phyloP scores from a whole-genome alignment of 2,329 filamentous ascomycete genomes.

The Aspergillus felis region DNA sequence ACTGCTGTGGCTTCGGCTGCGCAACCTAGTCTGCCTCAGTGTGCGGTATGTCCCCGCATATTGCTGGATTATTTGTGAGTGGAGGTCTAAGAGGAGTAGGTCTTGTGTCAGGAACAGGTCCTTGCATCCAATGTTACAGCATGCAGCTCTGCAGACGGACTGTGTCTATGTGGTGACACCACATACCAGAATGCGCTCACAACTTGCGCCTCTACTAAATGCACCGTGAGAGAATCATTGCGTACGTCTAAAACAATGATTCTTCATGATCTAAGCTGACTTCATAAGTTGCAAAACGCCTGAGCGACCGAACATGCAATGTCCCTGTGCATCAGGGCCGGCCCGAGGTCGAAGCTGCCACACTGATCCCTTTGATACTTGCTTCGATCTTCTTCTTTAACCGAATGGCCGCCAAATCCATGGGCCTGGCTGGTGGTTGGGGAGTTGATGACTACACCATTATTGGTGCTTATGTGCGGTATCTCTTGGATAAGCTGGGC shows the following conservation, averaged over 20 bases:
- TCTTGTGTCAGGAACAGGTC: not conserved
- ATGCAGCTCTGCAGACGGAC: not conserved
- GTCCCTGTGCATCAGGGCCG: conserved; percentile 5
- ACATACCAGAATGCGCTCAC: not conserved
- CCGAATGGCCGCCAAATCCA: conserved; percentile 8
- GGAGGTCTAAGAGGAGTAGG: not conserved
- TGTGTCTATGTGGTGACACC: not conserved
- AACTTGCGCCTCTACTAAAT: not conserved
- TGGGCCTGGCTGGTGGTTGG: conserved; percentile 13
- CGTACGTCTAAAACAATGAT: not conserved
- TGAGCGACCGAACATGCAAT: conserved; percentile 5
- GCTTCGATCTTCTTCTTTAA: conserved; percentile 11
- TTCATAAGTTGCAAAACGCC: conserved; percentile 4
- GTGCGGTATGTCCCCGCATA: not conserved
- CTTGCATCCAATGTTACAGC: not conserved
- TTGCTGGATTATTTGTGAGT: not conserved
- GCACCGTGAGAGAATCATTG: conserved; percentile 5
- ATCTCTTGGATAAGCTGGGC: not conserved
- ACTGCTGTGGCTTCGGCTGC: not conserved
- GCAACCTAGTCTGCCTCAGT: not conserved
- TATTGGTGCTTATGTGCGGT: conserved; percentile 13
- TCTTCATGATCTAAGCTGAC: not conserved
- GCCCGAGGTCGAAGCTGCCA: conserved; percentile 9
- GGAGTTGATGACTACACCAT: conserved; percentile 15
- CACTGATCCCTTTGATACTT: conserved; percentile 10